These are phyloP conservation scores for Mikania micrantha DNA, from an alignment of 129 eudicot genomes.

Conservation along the genomic window DNA sequence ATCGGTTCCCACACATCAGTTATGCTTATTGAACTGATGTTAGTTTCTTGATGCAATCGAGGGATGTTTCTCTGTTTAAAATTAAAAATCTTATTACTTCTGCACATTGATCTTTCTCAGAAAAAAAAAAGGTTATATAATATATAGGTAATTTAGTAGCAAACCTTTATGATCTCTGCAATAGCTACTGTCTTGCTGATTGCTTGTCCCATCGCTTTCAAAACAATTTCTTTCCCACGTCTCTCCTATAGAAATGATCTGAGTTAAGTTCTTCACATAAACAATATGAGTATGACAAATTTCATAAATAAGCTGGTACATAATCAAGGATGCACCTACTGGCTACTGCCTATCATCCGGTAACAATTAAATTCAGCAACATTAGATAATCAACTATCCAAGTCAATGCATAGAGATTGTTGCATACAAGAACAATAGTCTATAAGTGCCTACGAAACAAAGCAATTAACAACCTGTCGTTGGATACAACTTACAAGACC, in stretches of 20 bases:
- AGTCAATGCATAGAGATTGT: not conserved
- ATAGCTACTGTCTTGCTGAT: conserved; percentile 91
- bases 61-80: conserved; percentile 70
- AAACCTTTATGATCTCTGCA: conserved; percentile 77
- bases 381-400: not conserved
- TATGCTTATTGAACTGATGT: conserved; percentile 80
- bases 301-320: not conserved
- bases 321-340: not conserved
- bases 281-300: not conserved
- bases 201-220: conserved; percentile 97
- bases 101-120: too few relatives aligned
- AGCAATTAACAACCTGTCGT: not conserved
- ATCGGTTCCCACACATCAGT: conserved; percentile 87
- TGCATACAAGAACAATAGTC: not conserved
- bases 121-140: not conserved
- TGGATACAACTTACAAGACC: not conserved
- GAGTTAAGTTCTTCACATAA: conserved; percentile 10
- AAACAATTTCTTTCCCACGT: conserved; percentile 65
- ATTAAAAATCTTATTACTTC: conserved; percentile 11
- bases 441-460: not conserved
- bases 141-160: not conserved
- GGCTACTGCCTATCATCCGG: not conserved
- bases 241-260: conserved; percentile 44
- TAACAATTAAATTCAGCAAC: not conserved
- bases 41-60: conserved; percentile 72